phyloP scores from a whole-genome alignment of 2,329 filamentous ascomycete genomes.

The Fusarium subtropicale region DNA sequence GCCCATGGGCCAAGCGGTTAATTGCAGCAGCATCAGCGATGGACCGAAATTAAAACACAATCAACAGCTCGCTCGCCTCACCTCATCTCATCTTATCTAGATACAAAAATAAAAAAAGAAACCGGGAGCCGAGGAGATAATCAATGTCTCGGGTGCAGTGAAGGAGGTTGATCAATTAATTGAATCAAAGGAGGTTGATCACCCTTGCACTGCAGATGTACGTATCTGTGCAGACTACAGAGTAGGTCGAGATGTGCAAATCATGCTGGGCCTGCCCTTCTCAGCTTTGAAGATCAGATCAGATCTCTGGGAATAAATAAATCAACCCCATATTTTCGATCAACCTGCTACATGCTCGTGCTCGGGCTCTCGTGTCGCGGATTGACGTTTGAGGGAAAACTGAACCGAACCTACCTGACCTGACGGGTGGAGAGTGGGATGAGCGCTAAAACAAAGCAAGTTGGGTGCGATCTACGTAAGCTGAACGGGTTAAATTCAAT shows the following conservation, averaged over 20 bases:
- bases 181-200: not conserved
- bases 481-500: not conserved
- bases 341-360: slow-evolving; percentile 1
- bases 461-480: slow-evolving; percentile 1
- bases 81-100: not conserved
- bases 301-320: not conserved
- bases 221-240: not conserved
- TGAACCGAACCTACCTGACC: not conserved
- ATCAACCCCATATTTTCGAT: not conserved
- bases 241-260: not conserved
- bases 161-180: slow-evolving; percentile 15
- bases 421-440: not conserved
- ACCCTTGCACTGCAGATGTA: slow-evolving; percentile 1
- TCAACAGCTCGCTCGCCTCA: not conserved
- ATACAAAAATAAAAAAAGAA: not conserved
- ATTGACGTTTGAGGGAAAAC: slow-evolving; percentile 5
- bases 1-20: not conserved
- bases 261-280: not conserved
- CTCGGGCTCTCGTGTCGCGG: not conserved
- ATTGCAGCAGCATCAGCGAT: slow-evolving; percentile 1
- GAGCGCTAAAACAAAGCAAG: slow-evolving; percentile 15
- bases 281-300: slow-evolving; percentile 2
- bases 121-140: slow-evolving; percentile 4
- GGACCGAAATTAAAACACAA: not conserved
- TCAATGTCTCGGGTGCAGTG: slow-evolving; percentile 13